Percentiles rank a stretch among this genome's conserved stretches.
These are phyloP conservation scores for Podospora didyma DNA, from an alignment of 495 filamentous ascomycete genomes.

Conservation along the genomic window DNA sequence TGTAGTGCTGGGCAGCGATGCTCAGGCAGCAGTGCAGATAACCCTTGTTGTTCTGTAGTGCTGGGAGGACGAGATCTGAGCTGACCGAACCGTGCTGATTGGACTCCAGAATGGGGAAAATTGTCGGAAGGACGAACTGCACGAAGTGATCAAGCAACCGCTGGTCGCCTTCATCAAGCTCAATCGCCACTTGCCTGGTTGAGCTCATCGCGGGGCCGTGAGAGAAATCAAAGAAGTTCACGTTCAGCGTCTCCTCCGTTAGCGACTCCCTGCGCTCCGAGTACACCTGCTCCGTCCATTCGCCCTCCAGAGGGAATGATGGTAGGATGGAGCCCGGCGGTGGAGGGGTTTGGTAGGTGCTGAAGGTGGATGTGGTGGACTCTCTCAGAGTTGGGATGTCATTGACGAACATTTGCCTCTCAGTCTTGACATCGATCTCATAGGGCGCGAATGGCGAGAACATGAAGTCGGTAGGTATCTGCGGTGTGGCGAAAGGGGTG, in stretches of 20 bases:
- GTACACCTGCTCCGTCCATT: conserved; percentile 74
- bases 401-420: conserved; percentile 90
- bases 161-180: conserved; percentile 85
- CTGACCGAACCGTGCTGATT: conserved; percentile 78
- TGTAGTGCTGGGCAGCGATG: conserved; percentile 91
- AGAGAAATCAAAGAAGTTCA: conserved; percentile 73
- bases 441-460: conserved; percentile 65
- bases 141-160: conserved; percentile 89
- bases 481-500: conserved; percentile 56
- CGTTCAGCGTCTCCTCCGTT: conserved; percentile 62
- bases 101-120: conserved; percentile 86
- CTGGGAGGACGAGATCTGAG: conserved; percentile 75
- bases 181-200: conserved; percentile 67
- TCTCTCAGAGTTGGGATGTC: conserved; percentile 80
- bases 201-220: conserved; percentile 52
- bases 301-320: conserved; percentile 60
- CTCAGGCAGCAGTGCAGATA: conserved; percentile 96
- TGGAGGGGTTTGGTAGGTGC: conserved; percentile 75
- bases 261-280: conserved; percentile 61
- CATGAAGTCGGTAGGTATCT: conserved; percentile 46
- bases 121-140: conserved; percentile 76
- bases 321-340: conserved; percentile 57
- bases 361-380: conserved; percentile 83
- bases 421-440: conserved; percentile 93
- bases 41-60: conserved; percentile 83